A percentile compares a stretch with the other conserved stretches of the same genome.
These are phyloP conservation scores for Talaromyces trachyspermus DNA, from an alignment of 495 filamentous ascomycete species.

Conservation along the genomic window DNA sequence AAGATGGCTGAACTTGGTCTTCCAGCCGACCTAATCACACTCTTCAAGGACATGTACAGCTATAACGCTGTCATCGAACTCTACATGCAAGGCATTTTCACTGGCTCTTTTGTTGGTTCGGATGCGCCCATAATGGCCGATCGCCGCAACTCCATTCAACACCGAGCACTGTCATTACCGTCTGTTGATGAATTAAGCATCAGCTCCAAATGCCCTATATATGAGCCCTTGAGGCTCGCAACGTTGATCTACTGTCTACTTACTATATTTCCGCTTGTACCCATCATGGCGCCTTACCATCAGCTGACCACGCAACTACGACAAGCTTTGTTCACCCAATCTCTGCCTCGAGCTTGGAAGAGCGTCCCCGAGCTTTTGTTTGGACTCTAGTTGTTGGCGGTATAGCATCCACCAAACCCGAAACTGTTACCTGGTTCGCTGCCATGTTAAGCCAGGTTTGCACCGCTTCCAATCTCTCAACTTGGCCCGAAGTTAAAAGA, in stretches of 20 bases:
- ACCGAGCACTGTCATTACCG: constrained; percentile 1
- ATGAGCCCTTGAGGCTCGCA: constrained; percentile 4
- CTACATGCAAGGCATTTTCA: constrained; percentile 8
- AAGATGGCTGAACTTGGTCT: constrained; percentile 3
- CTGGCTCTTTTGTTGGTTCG: constrained; percentile 5
- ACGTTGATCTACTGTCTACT: constrained; percentile 4
- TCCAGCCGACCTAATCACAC: neutral
- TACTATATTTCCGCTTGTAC: constrained; percentile 5
- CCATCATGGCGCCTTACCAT: constrained; percentile 6
- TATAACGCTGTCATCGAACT: constrained; percentile 8
- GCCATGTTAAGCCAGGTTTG: constrained; percentile 4
- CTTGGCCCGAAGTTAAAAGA: constrained; percentile 7
- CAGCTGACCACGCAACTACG: constrained; percentile 4
- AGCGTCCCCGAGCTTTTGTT: constrained; percentile 1
- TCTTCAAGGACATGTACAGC: constrained; percentile 7
- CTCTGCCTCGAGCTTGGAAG: constrained; percentile 1
- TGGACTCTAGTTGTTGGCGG: constrained; percentile 8
- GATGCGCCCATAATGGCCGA: constrained; percentile 8
- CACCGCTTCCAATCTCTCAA: neutral
- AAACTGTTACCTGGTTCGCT: constrained; percentile 8
- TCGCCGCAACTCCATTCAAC: constrained; percentile 7
- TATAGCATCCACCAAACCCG: constrained; percentile 3
- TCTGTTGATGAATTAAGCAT: neutral
- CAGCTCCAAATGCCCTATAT: neutral
- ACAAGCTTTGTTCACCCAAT: constrained; percentile 5